Percentiles rank a stretch among this genome's conserved stretches.
These are phyloP conservation scores for Aciculoconidium aculeatum DNA, from an alignment of 805 yeast species.

Conservation along the genomic window DNA sequence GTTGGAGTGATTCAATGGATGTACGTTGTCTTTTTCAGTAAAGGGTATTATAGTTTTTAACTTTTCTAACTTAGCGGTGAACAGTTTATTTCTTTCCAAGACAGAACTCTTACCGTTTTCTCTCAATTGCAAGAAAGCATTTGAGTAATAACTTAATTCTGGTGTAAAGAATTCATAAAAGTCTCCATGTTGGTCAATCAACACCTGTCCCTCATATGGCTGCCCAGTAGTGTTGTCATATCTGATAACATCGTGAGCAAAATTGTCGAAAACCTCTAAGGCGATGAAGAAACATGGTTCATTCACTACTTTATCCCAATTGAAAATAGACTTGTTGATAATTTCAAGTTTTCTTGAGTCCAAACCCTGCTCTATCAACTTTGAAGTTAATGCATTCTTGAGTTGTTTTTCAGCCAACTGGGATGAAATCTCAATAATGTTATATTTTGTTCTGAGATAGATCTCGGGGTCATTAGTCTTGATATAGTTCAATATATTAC, in stretches of 20 bases:
- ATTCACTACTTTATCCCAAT: conserved; percentile 55
- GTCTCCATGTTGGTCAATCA: conserved; percentile 67
- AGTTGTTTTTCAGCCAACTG: conserved; percentile 56
- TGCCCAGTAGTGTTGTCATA: conserved; percentile 62
- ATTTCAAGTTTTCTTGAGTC: conserved; percentile 57
- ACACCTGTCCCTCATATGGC: conserved; percentile 75
- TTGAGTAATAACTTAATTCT: conserved; percentile 51
- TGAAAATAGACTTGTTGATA: conserved; percentile 69
- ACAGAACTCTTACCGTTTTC: conserved; percentile 39
- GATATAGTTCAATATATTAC: conserved; percentile 62
- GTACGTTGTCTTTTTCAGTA: conserved; percentile 31
- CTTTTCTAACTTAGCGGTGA: conserved; percentile 19
- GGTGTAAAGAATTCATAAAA: conserved; percentile 68
- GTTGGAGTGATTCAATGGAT: conserved; percentile 55
- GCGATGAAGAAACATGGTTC: conserved; percentile 77
- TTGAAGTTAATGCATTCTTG: conserved; percentile 27
- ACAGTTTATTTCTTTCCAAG: conserved; percentile 17
- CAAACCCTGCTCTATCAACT: conserved; percentile 32
- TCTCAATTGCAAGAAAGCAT: conserved; percentile 50
- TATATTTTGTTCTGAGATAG: conserved; percentile 61
- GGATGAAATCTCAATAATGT: conserved; percentile 65
- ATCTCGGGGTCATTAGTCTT: conserved; percentile 62
- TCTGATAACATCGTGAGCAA: conserved; percentile 75
- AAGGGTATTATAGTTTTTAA: conserved; percentile 25
- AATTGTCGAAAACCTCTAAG: conserved; percentile 77